Base-by-base conservation (phyloP, 2,329 filamentous ascomycete species). In the Phialophora macrospora region DNA sequence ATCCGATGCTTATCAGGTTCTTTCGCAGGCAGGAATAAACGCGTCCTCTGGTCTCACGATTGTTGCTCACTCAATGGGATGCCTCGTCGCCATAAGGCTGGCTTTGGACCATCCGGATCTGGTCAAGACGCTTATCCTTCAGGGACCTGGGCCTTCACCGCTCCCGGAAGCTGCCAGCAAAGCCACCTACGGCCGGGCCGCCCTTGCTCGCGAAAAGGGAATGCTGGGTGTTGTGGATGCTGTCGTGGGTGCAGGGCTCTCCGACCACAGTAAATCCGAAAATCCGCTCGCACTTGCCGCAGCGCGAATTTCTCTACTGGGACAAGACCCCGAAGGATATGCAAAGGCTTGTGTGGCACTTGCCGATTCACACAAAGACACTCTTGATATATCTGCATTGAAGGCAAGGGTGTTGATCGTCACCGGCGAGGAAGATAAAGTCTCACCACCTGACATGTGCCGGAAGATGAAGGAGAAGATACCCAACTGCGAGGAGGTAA, bases 291-390 rank as follows among this genome's bases (percentile, higher is more conserved):
- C 78, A 1, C 64, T 80, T 9, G 72, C 79, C 1, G 81, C 82
- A 0, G 74, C 81, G 8, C 72, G 80, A 5, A 69, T 81, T 28
- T 81, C 78, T 4, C 73, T 87, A 1, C 72, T 84, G 0, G 73
- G 76, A 0, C 82, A 84, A 67, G 80, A 85, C 67, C 77, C 81
- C 0, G 84, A 87, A 67, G 81, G 81, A 1, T 87, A 85, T 71
- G 84, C 84, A 1, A 87, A 86, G 66, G 84, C 78, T 0, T 83
- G 82, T 49, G 75, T 75, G 30, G 84, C 84, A 2, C 75, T 86
- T 32, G 84, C 80, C 3, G 74, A 74, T 3, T 78, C 79, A 0
- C 72, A 72, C 1, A 68, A 73, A 22, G 62, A 69, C 17, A 60
- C 24, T 26, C 56, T 82, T 24, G 72, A 77, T 24, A 68, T 82